Percentiles rank a stretch among this genome's conserved stretches.
Conservation (phyloP, 2,329 filamentous ascomycete species). For the Pestalotiopsis sp. region DNA sequence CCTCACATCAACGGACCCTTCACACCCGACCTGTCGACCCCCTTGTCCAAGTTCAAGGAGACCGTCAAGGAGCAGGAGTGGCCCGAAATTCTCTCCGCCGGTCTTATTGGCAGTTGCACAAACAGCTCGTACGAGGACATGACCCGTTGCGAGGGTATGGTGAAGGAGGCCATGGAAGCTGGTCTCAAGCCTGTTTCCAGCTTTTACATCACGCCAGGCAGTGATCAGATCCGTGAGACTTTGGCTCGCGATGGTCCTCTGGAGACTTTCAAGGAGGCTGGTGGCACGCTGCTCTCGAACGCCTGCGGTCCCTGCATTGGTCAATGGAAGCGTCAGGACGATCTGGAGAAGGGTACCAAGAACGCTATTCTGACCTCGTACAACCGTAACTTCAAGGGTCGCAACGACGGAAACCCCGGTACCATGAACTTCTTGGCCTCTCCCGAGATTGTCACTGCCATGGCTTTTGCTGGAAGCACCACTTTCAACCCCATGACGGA, state of each 20-base stretch:
- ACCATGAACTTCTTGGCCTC: constrained; percentile 99
- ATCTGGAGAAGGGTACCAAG: constrained; percentile 77
- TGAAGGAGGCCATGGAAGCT: constrained; percentile 88
- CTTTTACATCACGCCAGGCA: constrained; percentile 96
- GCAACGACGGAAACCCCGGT: constrained; percentile 93
- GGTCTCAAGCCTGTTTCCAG: constrained; percentile 86
- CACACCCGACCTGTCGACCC: constrained; percentile 92
- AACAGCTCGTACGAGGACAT: constrained; percentile 99
- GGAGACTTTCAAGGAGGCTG: constrained; percentile 81
- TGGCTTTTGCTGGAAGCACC: constrained; percentile 89
- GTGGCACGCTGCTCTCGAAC: constrained; percentile 89
- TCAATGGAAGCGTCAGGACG: constrained; percentile 92
- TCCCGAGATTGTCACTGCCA: constrained; percentile 93
- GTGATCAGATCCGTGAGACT: constrained; percentile 94
- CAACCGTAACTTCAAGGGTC: constrained; percentile 96
- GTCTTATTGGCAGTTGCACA: constrained; percentile 95
- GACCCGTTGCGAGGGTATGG: constrained; percentile 90
- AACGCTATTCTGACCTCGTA: constrained; percentile 98
- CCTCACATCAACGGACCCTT: constrained; percentile 97
- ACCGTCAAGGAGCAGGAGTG: constrained; percentile 83
- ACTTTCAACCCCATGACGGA: constrained; percentile 97
- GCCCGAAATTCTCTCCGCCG: constrained; percentile 89
- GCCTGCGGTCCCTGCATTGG: constrained; percentile 94
- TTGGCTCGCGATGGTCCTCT: constrained; percentile 88
- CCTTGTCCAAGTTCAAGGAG: constrained; percentile 86